A percentile compares a stretch with the other conserved stretches of the same genome.
Conservation (phyloP, 176 grass and related monocot genomes). For the Oryza coarctata region DNA sequence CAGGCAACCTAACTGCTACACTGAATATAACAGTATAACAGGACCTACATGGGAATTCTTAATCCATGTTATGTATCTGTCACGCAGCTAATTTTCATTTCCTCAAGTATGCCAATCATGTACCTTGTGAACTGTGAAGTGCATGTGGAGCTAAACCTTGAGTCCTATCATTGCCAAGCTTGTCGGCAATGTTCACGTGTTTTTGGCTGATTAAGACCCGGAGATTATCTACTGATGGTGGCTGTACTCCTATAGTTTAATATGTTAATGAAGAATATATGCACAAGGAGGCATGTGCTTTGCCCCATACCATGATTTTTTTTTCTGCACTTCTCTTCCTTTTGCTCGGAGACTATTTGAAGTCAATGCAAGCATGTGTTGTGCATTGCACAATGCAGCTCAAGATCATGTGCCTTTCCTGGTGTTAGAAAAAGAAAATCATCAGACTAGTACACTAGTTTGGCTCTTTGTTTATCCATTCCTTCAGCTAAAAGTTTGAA, state of each 20-base stretch:
- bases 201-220: not conserved
- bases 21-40: not conserved
- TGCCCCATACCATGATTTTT: not conserved
- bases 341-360: too few species aligned
- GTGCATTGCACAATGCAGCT: not conserved
- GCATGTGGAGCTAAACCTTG: not conserved
- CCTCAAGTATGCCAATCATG: not conserved
- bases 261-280: not conserved
- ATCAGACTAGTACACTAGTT: not conserved
- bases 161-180: not conserved
- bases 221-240: not conserved
- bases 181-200: conserved; percentile 31
- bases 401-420: not conserved
- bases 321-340: not conserved
- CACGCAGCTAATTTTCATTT: not conserved
- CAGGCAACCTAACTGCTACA: conserved; percentile 10
- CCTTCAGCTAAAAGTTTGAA: not conserved
- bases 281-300: conserved; percentile 13
- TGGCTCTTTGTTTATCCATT: not conserved
- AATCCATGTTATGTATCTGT: not conserved
- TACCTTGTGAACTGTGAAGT: not conserved
- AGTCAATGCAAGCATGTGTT: conserved; percentile 1
- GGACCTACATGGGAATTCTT: not conserved
- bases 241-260: not conserved
- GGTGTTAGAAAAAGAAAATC: not conserved